Evolutionary conservation across 257 asterid genomes (phyloP).

Genomic region (Petrea volubilis): DNA sequence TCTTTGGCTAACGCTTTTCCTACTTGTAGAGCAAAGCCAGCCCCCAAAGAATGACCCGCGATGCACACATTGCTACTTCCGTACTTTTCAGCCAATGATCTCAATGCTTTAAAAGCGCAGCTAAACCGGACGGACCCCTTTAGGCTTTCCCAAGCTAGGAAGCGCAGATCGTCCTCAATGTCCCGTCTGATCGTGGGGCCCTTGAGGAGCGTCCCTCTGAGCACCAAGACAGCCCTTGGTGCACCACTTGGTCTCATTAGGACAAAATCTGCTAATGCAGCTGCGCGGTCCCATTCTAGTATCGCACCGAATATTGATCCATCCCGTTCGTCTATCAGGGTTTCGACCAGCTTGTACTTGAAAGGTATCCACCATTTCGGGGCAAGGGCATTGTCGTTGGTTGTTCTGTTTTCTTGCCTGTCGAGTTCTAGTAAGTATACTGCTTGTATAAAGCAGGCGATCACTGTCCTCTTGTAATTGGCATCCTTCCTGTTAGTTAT

Average conservation of each 20-base stretch:
- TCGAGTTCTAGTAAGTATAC: slow-evolving; percentile 94
- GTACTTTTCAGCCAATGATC: slow-evolving; percentile 53
- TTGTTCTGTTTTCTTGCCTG: slow-evolving; percentile 76
- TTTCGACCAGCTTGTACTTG: slow-evolving; percentile 79
- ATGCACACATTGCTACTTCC: slow-evolving; percentile 78
- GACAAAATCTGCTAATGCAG: slow-evolving; percentile 78
- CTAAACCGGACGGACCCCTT: slow-evolving; percentile 87
- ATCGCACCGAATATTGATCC: slow-evolving; percentile 93
- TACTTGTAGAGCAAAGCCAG: slow-evolving; percentile 95
- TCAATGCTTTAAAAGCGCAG: slow-evolving; percentile 54
- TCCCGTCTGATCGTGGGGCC: slow-evolving; percentile 85
- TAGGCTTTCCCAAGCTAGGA: slow-evolving; percentile 88
- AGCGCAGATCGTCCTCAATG: slow-evolving; percentile 88
- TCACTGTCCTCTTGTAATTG: slow-evolving; percentile 83
- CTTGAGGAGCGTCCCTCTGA: slow-evolving; percentile 86
- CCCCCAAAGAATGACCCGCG: slow-evolving; percentile 93
- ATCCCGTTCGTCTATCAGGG: slow-evolving; percentile 80
- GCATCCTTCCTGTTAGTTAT: slow-evolving; percentile 73
- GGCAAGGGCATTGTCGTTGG: slow-evolving; percentile 73
- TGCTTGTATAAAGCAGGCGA: slow-evolving; percentile 94
- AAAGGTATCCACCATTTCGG: slow-evolving; percentile 98
- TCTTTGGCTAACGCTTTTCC: slow-evolving; percentile 95
- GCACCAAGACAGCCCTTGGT: slow-evolving; percentile 78
- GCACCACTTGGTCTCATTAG: slow-evolving; percentile 87
- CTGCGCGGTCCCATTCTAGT: slow-evolving; percentile 92